Evolutionary conservation across 805 yeast species (phyloP), one percentile per base, ranked within the genome.

Genomic region (Torulaspora maleeae): DNA sequence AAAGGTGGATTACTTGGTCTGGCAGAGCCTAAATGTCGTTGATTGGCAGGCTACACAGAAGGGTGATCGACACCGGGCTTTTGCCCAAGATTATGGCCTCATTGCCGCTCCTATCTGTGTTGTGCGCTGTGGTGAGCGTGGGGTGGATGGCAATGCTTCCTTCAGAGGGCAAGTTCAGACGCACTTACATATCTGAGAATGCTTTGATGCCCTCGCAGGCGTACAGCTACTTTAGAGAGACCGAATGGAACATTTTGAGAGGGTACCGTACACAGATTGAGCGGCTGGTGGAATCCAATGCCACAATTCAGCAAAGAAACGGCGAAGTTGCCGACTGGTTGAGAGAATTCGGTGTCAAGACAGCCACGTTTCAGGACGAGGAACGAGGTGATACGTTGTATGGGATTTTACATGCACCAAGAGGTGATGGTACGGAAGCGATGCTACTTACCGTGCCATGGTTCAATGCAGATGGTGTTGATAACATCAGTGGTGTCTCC

Each of bases 131-230:
- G 1, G 44, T 67, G 9, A 86, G 88, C 5, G 53, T 80, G 8
- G 59, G 69, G 0, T 77, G 85, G 79, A 68, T 93, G n/a, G 61
- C 76, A 11, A 66, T 75, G 4, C 56, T 67, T 17, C 96, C 98
- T 0, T 50, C 80, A 54, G 84, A 84, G 13, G 98, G 96, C 16
- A 87, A 86, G 59, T 87, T 71, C 63, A 72, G 97, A 44, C 67
- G 73, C 51, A 88, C 96, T 2, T 93, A 93, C 63, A 84, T 90
- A 10, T 84, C 95, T 6, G 99, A 93, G 61, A 93, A 93, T 66
- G 99, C 99, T 27, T 71, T 93, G 63, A 82, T 93, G 86, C 97
- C 99, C 6, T 90, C 95, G 0, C 98, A 93, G 63, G 98, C 93
- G 2, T 82, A 83, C 55, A 82, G 95, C 19, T 89, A 88, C 61